Conservation (phyloP, 495 filamentous ascomycete genomes). For the Tuber melanosporum region DNA sequence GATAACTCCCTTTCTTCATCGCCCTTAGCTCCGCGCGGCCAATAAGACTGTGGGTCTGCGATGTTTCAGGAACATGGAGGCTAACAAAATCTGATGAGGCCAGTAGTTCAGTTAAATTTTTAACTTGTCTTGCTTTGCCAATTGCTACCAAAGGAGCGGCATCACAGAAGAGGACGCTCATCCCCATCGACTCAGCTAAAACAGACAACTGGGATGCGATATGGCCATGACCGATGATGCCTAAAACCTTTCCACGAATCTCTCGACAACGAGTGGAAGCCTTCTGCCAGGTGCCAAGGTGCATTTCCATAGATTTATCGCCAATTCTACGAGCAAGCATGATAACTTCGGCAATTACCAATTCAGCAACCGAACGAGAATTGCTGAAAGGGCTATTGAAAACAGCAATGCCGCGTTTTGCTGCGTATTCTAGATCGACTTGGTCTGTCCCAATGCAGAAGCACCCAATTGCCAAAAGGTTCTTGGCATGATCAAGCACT, state of each 20-base stretch:
- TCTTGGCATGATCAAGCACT: constrained; percentile 81
- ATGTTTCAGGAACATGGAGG: constrained; percentile 85
- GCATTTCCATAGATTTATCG: constrained; percentile 91
- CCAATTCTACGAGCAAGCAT: constrained; percentile 81
- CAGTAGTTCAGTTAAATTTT: constrained; percentile 69
- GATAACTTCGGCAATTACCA: constrained; percentile 93
- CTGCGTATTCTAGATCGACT: constrained; percentile 88
- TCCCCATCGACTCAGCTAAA: constrained; percentile 92
- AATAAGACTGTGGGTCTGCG: constrained; percentile 90
- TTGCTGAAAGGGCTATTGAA: constrained; percentile 99
- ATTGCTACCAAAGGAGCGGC: constrained; percentile 86
- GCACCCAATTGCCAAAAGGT: constrained; percentile 91
- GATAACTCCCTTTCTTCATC: constrained; percentile 88
- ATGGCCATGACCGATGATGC: constrained; percentile 95
- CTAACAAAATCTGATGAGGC: constrained; percentile 79
- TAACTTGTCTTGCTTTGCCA: constrained; percentile 76
- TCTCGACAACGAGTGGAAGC: constrained; percentile 96
- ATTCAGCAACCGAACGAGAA: constrained; percentile 90
- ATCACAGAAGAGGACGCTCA: constrained; percentile 95
- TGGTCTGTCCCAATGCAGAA: constrained; percentile 99
- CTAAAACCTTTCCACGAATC: constrained; percentile 91
- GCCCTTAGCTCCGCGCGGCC: constrained; percentile 64
- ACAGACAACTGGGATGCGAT: constrained; percentile 97
- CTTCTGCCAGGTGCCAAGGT: constrained; percentile 95
- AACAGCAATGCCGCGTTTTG: constrained; percentile 85